Conservation (phyloP, 495 filamentous ascomycete species). For the Annulohypoxylon nitens region DNA sequence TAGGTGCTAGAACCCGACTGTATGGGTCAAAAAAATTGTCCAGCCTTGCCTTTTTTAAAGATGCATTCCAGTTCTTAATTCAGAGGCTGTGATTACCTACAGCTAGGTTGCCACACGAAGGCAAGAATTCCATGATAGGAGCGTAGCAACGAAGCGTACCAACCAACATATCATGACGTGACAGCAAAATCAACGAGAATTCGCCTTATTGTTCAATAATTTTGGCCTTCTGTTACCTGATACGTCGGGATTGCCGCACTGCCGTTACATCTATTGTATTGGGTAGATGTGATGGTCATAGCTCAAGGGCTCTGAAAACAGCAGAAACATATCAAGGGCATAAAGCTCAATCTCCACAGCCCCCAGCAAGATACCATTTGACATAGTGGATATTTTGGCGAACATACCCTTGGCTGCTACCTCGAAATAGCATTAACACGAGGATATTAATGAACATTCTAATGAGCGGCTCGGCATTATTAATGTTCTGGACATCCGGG, state of each 20-base stretch:
- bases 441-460: conserved; percentile 27
- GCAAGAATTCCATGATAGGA: background rate
- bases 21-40: conserved; percentile 25
- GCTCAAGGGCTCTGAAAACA: conserved; percentile 25
- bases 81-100: conserved; percentile 22
- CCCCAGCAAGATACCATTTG: conserved; percentile 27
- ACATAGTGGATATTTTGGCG: conserved; percentile 18
- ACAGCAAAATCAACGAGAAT: conserved; percentile 26
- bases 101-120: background rate
- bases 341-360: conserved; percentile 35
- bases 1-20: conserved; percentile 21
- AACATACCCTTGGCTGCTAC: conserved; percentile 24
- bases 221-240: conserved; percentile 31
- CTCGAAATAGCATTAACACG: conserved; percentile 43
- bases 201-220: conserved; percentile 26
- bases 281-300: conserved; percentile 34
- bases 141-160: background rate
- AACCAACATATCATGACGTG: conserved; percentile 28
- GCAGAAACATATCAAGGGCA: conserved; percentile 28
- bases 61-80: conserved; percentile 19
- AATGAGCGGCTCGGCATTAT: conserved; percentile 26
- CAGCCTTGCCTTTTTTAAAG: conserved; percentile 28
- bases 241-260: conserved; percentile 45
- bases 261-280: conserved; percentile 51
- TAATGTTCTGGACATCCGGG: conserved; percentile 25